Percentiles rank a stretch among this genome's conserved stretches.
phyloP scores from a whole-genome alignment of 768 basidiomycete species.

The Kwoniella heveanensis region DNA sequence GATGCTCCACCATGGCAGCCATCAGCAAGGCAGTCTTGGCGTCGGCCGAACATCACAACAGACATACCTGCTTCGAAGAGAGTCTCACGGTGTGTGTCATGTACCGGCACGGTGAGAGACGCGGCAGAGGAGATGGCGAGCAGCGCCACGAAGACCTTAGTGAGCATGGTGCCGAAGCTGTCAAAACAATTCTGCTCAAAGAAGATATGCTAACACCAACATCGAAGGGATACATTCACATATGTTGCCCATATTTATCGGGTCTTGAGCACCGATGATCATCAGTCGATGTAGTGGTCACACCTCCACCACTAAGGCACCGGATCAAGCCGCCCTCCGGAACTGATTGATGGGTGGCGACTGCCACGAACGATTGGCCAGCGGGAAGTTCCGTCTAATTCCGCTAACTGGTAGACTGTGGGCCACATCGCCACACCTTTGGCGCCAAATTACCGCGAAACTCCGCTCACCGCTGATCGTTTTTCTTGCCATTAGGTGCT shows the following conservation, averaged over 20 bases:
- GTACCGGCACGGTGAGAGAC: background rate
- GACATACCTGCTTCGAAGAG: slow-evolving; percentile 22
- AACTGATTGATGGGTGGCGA: no score
- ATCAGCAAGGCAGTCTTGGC: background rate
- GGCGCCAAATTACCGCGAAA: slow-evolving; percentile 40
- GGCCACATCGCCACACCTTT: slow-evolving; percentile 10
- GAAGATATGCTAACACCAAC: no score
- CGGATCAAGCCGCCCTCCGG: background rate
- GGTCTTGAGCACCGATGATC: background rate
- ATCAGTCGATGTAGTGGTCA: background rate
- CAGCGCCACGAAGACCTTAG: background rate
- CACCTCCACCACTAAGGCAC: slow-evolving; percentile 1
- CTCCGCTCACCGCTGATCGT: slow-evolving; percentile 26
- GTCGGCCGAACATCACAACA: slow-evolving; percentile 4
- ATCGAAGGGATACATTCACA: no score
- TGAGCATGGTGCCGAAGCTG: background rate
- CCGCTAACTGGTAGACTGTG: no score
- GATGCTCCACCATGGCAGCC: background rate
- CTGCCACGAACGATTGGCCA: no score
- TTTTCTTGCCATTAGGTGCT: background rate
- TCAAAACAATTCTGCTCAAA: no score
- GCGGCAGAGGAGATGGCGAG: background rate
- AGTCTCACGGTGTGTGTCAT: slow-evolving; percentile 9
- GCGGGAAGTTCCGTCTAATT: background rate
- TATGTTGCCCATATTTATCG: background rate